These are phyloP conservation scores for Tephrocybe sp. DNA, from an alignment of 768 basidiomycete species.

Conservation along the genomic window DNA sequence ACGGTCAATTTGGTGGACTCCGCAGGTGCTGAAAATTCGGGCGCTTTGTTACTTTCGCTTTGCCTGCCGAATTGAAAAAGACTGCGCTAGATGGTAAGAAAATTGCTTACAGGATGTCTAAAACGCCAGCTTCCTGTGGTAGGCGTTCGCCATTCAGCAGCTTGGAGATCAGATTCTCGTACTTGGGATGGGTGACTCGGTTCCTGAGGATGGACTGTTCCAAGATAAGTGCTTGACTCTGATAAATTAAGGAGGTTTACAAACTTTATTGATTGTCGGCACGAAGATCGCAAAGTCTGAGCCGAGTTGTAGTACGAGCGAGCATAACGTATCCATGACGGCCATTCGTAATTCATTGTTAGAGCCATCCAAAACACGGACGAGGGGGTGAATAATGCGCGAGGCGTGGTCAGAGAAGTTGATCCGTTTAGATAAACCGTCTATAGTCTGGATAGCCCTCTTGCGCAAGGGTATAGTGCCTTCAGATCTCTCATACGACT, in stretches of 20 bases:
- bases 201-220: conserved; percentile 72
- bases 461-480: conserved; percentile 75
- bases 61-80: conserved; percentile 28
- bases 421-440: conserved; percentile 85
- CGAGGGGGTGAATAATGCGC: conserved; percentile 93
- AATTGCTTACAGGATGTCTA: conserved; percentile 61
- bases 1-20: conserved; percentile 90
- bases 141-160: conserved; percentile 90
- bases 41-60: conserved; percentile 59
- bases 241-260: conserved; percentile 14
- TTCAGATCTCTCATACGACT: conserved; percentile 83
- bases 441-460: conserved; percentile 88
- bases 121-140: conserved; percentile 77
- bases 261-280: conserved; percentile 97
- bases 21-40: conserved; percentile 79
- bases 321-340: conserved; percentile 92
- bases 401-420: conserved; percentile 99
- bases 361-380: conserved; percentile 74
- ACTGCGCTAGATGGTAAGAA: background rate
- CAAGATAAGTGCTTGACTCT: conserved; percentile 5
- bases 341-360: conserved; percentile 81
- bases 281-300: conserved; percentile 98
- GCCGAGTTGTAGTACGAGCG: conserved; percentile 89
- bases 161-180: conserved; percentile 87
- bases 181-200: conserved; percentile 76